phyloP scores from a whole-genome alignment of 2,329 filamentous ascomycete species.

The Aspergillus aculeatus region DNA sequence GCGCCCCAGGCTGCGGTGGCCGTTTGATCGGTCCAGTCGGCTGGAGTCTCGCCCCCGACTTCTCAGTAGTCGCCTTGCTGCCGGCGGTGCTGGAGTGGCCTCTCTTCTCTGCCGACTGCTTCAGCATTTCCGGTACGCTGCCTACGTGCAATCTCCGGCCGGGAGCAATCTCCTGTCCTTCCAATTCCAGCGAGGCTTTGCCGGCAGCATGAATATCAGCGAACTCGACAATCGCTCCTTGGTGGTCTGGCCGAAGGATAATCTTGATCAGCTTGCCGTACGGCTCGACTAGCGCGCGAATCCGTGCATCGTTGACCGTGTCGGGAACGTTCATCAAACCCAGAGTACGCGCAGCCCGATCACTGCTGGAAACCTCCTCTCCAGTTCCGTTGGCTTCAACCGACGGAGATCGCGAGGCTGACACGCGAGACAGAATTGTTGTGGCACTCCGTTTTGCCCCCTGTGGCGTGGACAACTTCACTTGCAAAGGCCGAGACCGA shows the following conservation, averaged over 20 bases:
- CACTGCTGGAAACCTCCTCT: constrained; percentile 44
- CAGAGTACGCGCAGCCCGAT: constrained; percentile 66
- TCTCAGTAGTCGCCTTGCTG: constrained; percentile 41
- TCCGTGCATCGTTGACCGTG: constrained; percentile 83
- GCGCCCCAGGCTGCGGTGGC: constrained; percentile 45
- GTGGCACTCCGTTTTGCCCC: constrained; percentile 45
- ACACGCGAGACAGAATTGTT: constrained; percentile 45
- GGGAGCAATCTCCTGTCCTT: constrained; percentile 46
- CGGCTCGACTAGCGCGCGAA: constrained; percentile 69
- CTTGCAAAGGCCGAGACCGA: constrained; percentile 65
- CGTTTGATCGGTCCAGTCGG: constrained; percentile 43
- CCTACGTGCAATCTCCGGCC: constrained; percentile 49
- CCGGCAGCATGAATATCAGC: constrained; percentile 68
- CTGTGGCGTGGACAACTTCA: constrained; percentile 54
- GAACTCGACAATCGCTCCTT: constrained; percentile 85
- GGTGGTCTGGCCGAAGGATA: constrained; percentile 74
- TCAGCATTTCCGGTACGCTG: constrained; percentile 53
- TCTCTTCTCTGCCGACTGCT: constrained; percentile 42
- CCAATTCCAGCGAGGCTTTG: constrained; percentile 50
- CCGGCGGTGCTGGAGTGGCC: constrained; percentile 29
- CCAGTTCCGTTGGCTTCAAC: constrained; percentile 37
- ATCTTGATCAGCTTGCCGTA: constrained; percentile 73
- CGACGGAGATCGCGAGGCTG: constrained; percentile 36
- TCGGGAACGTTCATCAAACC: constrained; percentile 84
- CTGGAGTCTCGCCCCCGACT: constrained; percentile 27